Base-by-base conservation (phyloP, 1,284 basidiomycete species). In the Sphagnurus paluster region DNA sequence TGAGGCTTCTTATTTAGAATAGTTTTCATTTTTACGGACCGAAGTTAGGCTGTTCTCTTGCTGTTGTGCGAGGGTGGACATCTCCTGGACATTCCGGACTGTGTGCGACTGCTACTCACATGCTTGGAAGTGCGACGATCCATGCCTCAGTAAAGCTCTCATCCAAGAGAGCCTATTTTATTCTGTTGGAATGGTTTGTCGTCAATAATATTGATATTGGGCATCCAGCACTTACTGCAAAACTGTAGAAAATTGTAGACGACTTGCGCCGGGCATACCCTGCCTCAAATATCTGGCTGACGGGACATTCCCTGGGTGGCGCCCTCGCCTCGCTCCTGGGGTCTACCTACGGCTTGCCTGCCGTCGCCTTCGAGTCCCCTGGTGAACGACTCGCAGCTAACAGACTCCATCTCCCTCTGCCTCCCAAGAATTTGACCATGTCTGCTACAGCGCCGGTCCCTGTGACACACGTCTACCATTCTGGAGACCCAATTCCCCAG, bases 81-180 rank as follows among this genome's bases (percentile, higher is more conserved):
- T 94, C 59, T 86, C 91, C 0, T 98, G 96, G 95, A 62, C 71
- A 29, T 76, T 80, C 54, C 66, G 78, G 29, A 85, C 91, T 2
- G 95, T 98, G 1, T 99, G 97, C 69, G 81, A 92, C 58, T 99
- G 97, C 70, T 95, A 87, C 62, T 67, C 72, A 13, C 63, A 72
- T n/a, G 64, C 70, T 28, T 86, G 80, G 74, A 77, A 78, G 28
- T 99, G 97, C 65, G 88, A 92, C 53, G 77, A 87, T 49, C 77
- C 77, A 4, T 99, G 97, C 66, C 71, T 98, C 37, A 84, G 88
- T 47, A 75, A 87, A 36, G 89, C 95, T 0, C 77, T 99, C 39
- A 75, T 93, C 45, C 78, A 93, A 60, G 93, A 98, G 56, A 92
- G 89, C 55, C 70, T 98, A 17, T 99, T 98, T 71, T 97, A 96